Base-by-base conservation (phyloP, 345 rosid genomes). In the Hibiscus trionum region DNA sequence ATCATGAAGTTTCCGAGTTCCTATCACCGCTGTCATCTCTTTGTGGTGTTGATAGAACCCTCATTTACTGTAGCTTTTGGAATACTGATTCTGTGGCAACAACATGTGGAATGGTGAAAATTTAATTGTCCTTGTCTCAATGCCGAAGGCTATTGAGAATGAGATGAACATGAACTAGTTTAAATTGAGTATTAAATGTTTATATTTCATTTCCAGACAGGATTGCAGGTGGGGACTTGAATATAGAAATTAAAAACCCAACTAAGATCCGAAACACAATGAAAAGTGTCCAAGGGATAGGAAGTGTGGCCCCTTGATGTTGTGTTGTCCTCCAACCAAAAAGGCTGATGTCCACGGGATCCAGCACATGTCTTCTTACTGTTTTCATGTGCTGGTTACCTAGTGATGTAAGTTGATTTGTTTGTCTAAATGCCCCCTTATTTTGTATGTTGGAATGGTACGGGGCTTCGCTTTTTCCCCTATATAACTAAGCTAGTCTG, bases 321-420 rank as follows among this genome's bases (percentile, higher is more conserved):
- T 55, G 59, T 8, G 24, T 17, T 55, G 11, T 55, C 11, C 26
- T 7, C 12, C 11, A 55, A 55, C 26, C 3, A 55, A 55, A 55
- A 17, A n/a, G 59, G 59, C 26, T 17, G 59, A 55, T 7, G 26
- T 55, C 7, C 11, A 17, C 59, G 4, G 7, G 16, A 9, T 55
- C 59, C 24, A 27, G 69, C 81, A 70, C 63, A 57, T 74, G 78
- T 12, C 24, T 55, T 55, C 59, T 55, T 55, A 19, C 26, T 7
- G 59, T 55, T 55, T 53, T 16, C 77, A n/a, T 53, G 58, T 53
- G 58, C 24, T 53, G 58, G 58, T 53, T 15, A 16, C 26, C 11
- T 53, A 17, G 58, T 53, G 19, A 2, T 55, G 19, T 7, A 55
- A 3, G 21, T 55, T 55, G 39, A 29, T 29, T 29, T 29, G 31